These are phyloP conservation scores for Eimeria brunetti DNA, from an alignment of 169 alveolate species.

Conservation along the genomic window DNA sequence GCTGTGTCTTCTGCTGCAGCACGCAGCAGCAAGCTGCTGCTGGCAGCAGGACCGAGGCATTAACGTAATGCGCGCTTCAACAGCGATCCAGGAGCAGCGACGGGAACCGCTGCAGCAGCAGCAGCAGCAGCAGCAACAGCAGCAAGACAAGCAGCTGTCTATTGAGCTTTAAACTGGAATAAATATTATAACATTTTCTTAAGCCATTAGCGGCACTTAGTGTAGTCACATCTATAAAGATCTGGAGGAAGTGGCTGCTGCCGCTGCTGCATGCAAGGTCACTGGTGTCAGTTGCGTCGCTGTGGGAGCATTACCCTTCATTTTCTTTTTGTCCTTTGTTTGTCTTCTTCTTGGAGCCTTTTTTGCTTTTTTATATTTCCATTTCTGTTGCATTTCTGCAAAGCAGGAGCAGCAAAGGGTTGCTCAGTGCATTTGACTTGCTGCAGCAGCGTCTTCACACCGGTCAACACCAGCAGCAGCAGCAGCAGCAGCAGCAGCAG, in stretches of 20 bases:
- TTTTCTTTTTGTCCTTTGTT: background rate
- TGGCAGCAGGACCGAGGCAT: background rate
- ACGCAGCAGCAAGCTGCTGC: background rate
- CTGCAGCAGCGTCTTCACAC: background rate
- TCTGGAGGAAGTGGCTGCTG: background rate
- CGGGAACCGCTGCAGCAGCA: slow-evolving; percentile 11
- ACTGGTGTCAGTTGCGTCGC: slow-evolving; percentile 13
- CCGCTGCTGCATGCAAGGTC: slow-evolving; percentile 39
- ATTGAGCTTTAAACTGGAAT: too few relatives aligned
- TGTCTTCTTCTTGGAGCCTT: background rate
- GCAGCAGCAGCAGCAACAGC: background rate
- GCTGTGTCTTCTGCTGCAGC: slow-evolving; percentile 4
- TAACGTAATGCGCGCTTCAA: background rate
- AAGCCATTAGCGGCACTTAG: background rate
- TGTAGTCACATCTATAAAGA: background rate
- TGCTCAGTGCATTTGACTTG: background rate
- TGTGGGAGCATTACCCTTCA: background rate
- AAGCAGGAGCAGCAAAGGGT: background rate
- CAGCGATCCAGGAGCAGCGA: background rate
- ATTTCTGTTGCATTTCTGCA: background rate
- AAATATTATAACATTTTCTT: background rate
- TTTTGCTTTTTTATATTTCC: background rate
- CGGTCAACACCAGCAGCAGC: slow-evolving; percentile 13
- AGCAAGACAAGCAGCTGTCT: slow-evolving; percentile 6
- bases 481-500: slow-evolving; percentile 19